Conservation (phyloP, 176 grass and related monocot species). For the Zoysia japonica region DNA sequence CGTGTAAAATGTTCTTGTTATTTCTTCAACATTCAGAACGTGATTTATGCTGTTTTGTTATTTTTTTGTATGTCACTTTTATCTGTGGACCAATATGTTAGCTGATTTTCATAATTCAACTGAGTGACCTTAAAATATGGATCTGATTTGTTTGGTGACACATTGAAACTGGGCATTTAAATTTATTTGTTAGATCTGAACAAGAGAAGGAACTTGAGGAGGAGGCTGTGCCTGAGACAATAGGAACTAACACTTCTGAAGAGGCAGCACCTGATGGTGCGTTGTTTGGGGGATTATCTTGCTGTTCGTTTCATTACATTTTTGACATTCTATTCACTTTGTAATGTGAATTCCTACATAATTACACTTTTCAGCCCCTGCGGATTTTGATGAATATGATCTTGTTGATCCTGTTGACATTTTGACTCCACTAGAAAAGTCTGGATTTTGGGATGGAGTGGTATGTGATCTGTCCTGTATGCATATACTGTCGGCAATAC, state of each 20-base stretch:
- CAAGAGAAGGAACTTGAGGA: slow-evolving; percentile 95
- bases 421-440: slow-evolving; percentile 90
- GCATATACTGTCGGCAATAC: neutral
- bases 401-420: slow-evolving; percentile 99
- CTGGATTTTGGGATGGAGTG: slow-evolving; percentile 98
- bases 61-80: neutral
- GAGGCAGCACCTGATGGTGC: slow-evolving; percentile 66
- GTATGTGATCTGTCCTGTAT: slow-evolving; percentile 53
- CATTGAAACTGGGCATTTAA: slow-evolving; percentile 19
- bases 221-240: slow-evolving; percentile 69
- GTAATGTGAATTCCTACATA: slow-evolving; percentile 19
- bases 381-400: slow-evolving; percentile 97
- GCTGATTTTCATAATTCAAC: slow-evolving; percentile 11
- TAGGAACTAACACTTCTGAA: slow-evolving; percentile 57
- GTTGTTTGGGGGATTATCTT: slow-evolving; percentile 24
- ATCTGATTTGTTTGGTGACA: neutral
- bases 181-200: slow-evolving; percentile 74
- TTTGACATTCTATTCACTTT: slow-evolving; percentile 14
- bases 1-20: neutral
- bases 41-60: neutral
- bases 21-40: neutral
- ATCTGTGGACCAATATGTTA: slow-evolving; percentile 3
- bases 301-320: slow-evolving; percentile 17
- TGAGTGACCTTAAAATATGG: neutral
- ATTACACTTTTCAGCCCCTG: slow-evolving; percentile 59